phyloP scores from a whole-genome alignment of 2,329 filamentous ascomycete species.

The Septoria petroselini region DNA sequence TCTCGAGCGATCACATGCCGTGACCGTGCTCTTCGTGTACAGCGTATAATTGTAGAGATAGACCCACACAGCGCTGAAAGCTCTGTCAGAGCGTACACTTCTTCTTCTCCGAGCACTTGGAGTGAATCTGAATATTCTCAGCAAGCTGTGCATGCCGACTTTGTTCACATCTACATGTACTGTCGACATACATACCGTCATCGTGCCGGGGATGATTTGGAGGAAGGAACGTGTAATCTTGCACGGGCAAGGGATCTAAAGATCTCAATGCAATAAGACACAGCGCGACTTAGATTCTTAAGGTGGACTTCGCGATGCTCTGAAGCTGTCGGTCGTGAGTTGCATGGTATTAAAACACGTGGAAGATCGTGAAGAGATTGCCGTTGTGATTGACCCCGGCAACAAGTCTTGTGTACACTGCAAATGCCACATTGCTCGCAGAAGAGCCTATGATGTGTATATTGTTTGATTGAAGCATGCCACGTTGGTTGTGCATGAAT shows the following conservation, averaged over 20 bases:
- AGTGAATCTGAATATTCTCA: slow-evolving; percentile 17
- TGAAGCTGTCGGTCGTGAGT: slow-evolving; percentile 11
- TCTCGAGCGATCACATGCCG: neutral
- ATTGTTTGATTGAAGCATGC: too few relatives aligned
- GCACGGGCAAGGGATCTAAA: slow-evolving; percentile 16
- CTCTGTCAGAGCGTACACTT: neutral
- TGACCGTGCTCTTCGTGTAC: too few relatives aligned
- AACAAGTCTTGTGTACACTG: neutral
- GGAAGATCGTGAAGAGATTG: slow-evolving; percentile 11
- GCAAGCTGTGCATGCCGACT: too few relatives aligned
- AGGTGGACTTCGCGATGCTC: slow-evolving; percentile 16
- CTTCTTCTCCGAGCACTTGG: slow-evolving; percentile 9
- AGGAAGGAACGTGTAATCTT: neutral
- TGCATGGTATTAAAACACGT: slow-evolving; percentile 6
- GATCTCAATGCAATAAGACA: slow-evolving; percentile 14
- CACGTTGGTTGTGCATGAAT: too few relatives aligned
- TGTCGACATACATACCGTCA: slow-evolving; percentile 19
- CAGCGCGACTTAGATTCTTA: slow-evolving; percentile 9
- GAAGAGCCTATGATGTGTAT: too few relatives aligned
- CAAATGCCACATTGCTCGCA: neutral
- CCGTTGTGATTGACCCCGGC: neutral
- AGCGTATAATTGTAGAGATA: too few relatives aligned
- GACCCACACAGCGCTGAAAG: too few relatives aligned
- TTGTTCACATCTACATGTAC: slow-evolving; percentile 6
- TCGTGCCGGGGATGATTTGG: slow-evolving; percentile 9